Evolutionary conservation across 1,284 basidiomycete genomes (phyloP).

Genomic region (Waitea zeae): DNA sequence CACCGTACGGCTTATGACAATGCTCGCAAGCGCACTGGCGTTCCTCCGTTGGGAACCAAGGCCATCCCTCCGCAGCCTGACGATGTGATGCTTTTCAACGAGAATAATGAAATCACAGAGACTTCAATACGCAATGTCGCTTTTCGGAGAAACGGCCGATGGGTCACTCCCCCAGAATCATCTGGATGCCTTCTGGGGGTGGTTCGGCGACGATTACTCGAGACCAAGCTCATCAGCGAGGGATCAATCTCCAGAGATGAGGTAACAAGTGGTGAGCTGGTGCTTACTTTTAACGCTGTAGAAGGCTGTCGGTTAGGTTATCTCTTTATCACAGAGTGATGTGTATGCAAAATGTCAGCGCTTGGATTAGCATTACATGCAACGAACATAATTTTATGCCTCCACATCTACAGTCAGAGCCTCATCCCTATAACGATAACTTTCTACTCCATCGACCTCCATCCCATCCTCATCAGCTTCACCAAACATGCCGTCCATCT

Average conservation of each 20-base stretch:
- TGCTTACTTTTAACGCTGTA: conserved; percentile 55
- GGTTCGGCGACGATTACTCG: conserved; percentile 44
- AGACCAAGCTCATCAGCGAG: conserved; percentile 32
- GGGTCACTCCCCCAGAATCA: conserved; percentile 43
- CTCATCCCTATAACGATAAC: too few species aligned
- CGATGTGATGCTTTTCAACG: conserved; percentile 53
- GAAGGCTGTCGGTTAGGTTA: conserved; percentile 35
- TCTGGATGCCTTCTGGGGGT: conserved; percentile 58
- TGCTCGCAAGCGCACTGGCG: conserved; percentile 34
- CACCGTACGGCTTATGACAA: conserved; percentile 35
- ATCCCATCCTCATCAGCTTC: conserved; percentile 24
- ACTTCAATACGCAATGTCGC: conserved; percentile 55
- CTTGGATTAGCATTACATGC: too few species aligned
- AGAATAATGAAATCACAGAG: conserved; percentile 33
- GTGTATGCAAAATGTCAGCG: too few species aligned
- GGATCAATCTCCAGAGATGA: conserved; percentile 23
- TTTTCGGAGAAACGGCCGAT: conserved; percentile 30
- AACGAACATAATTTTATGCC: too few species aligned
- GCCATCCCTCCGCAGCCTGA: conserved; percentile 7
- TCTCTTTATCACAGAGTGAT: conserved; percentile 9
- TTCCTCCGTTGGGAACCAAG: conserved; percentile 16
- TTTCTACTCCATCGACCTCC: conserved; percentile 16
- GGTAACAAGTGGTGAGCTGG: conserved; percentile 37
- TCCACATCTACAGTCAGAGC: too few species aligned
- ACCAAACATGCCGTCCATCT: conserved; percentile 70